Percentiles rank a stretch among this genome's conserved stretches.
Evolutionary conservation across 2,329 filamentous ascomycete genomes (phyloP).

Genomic region (Pseudogymnoascus sp.): DNA sequence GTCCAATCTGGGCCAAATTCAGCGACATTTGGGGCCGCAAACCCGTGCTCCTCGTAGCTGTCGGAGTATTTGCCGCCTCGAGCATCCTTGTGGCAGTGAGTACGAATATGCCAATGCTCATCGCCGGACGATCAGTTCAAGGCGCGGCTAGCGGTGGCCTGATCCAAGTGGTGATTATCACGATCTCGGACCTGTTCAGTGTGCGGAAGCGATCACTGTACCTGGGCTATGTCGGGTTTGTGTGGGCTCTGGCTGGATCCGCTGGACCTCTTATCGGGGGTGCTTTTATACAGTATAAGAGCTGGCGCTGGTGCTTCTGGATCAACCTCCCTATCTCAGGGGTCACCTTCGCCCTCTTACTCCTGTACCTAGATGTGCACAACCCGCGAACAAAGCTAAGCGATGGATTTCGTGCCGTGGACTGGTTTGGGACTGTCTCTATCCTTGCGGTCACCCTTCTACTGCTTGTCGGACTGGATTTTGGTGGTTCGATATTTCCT

Average conservation of each 20-base stretch:
- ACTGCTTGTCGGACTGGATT: slow-evolving; percentile 75
- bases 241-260: slow-evolving; percentile 55
- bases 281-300: slow-evolving; percentile 49
- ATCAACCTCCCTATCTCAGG: slow-evolving; percentile 42
- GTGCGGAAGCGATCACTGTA: slow-evolving; percentile 53
- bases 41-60: slow-evolving; percentile 51
- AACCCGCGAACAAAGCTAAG: slow-evolving; percentile 53
- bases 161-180: slow-evolving; percentile 56
- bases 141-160: slow-evolving; percentile 58
- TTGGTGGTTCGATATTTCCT: slow-evolving; percentile 65
- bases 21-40: slow-evolving; percentile 64
- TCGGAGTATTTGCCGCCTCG: slow-evolving; percentile 54
- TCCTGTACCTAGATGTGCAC: slow-evolving; percentile 56
- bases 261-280: slow-evolving; percentile 57
- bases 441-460: slow-evolving; percentile 72
- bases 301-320: slow-evolving; percentile 55
- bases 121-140: slow-evolving; percentile 54
- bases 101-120: slow-evolving; percentile 53
- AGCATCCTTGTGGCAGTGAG: slow-evolving; percentile 53
- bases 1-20: slow-evolving; percentile 44
- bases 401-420: slow-evolving; percentile 51
- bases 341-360: slow-evolving; percentile 42
- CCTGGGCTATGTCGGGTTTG: slow-evolving; percentile 51
- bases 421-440: slow-evolving; percentile 49
- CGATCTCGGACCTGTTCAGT: slow-evolving; percentile 57